Evolutionary conservation across 305 asterid genomes (phyloP).

Genomic region (Fraxinus angustifolia): DNA sequence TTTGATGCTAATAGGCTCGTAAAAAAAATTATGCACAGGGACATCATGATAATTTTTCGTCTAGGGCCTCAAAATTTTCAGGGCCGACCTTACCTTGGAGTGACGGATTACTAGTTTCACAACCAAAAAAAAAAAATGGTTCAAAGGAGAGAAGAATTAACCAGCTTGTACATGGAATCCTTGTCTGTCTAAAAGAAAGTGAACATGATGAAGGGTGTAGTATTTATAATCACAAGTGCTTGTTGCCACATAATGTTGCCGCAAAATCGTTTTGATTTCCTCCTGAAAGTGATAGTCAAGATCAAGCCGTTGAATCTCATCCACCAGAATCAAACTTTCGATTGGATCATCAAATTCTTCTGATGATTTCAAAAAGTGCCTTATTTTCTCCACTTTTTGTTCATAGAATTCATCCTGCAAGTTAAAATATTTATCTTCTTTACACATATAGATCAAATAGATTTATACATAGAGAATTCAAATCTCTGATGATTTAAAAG

Average conservation of each 20-base stretch:
- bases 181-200: slow-evolving; percentile 49
- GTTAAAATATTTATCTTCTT: neutral
- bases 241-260: slow-evolving; percentile 1
- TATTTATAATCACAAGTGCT: neutral
- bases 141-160: neutral
- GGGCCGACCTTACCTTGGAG: neutral
- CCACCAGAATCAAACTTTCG: slow-evolving; percentile 29
- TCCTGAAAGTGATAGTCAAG: slow-evolving; percentile 31
- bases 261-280: slow-evolving; percentile 33
- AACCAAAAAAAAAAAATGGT: neutral
- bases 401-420: neutral
- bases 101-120: neutral
- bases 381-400: slow-evolving; percentile 15
- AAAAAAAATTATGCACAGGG: too few relatives aligned
- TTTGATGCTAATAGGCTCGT: too few relatives aligned
- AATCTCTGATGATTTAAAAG: neutral
- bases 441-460: neutral
- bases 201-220: slow-evolving; percentile 26
- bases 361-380: neutral
- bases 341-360: neutral
- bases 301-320: slow-evolving; percentile 45
- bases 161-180: slow-evolving; percentile 36
- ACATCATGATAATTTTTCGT: too few relatives aligned
- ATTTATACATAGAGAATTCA: neutral
- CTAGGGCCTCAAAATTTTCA: too few relatives aligned